Evolutionary conservation across 2,329 filamentous ascomycete species (phyloP), one percentile per base, ranked within the genome.

Genomic region (Apiospora rasikravindrae): DNA sequence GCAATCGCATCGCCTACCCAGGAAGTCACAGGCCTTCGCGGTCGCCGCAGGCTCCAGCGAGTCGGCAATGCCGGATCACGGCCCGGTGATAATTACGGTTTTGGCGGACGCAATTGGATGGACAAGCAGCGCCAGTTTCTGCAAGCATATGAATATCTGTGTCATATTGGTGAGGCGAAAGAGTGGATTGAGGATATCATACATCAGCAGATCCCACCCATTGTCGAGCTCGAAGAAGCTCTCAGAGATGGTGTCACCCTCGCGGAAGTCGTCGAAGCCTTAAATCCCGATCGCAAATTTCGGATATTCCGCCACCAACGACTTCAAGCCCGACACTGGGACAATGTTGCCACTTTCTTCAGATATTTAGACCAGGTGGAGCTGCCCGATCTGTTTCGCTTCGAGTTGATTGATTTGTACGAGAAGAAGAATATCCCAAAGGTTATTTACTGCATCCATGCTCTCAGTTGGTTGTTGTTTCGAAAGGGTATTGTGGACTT

Each of bases 361-460:
- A 91, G 93, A 72, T 98, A 97, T 76, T 88, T 99, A 1, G 94
- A 96, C 75, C 94, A 98, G 73, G 91, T 98, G 11, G 93, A 98
- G 78, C 86, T 99, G 3, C 96, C 96, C 1, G 97, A 99, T 77
- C 88, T 99, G 24, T 99, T 99, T 82, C 91, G 96, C 72, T 99
- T 99, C 81, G 96, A 99, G 81, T 87, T 98, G 66, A 97, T 98
- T 75, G 96, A 99, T 82, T 85, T 99, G 16, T 99, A 99, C 85
- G 97, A 99, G 83, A 99, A 98, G 87, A 99, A 99, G 84, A 99
- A 99, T 78, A 97, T 98, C 1, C 96, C 96, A 4, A 99, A 98
- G 82, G 97, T 98, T 80, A 99, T 99, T 74, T 97, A 99, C 84
- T 99, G 96, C 80, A 96, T 99, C 70, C 96, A 99, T 79, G 96